Base-by-base conservation (phyloP, 2,329 filamentous ascomycete species). In the Talaromyces albobiverticillius region DNA sequence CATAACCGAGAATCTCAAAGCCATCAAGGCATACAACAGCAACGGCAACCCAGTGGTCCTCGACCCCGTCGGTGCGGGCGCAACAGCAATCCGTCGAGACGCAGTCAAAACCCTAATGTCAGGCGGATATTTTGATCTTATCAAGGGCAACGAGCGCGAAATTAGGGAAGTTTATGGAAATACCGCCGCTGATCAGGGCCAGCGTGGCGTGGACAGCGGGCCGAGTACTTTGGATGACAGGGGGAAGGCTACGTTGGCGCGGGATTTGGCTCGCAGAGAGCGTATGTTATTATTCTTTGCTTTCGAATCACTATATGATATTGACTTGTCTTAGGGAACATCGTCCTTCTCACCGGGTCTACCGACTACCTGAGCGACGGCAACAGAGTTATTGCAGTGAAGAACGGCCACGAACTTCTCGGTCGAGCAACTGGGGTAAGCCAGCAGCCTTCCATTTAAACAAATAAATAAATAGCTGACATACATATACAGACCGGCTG, bases 101-200 rank as follows among this genome's bases (percentile, higher is more conserved):
- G 88, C 90, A 0, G 83, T 93, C 25, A 83, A 84, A 55, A 79
- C 79, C 2, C 82, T 97, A 34, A 79, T 96, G 65, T 76, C 82
- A 0, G 80, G 78, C 2, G 91, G 90, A 36, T 89, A 89, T 69
- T 89, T 95, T 63, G 84, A 90, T 69, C 79, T 96, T 40, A 92
- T 97, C 72, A 97, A 97, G 69, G 93, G 93, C 46, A 97, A 97
- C 71, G 90, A 95, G 67, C 85, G 87, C 51, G 94, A 97, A 71
- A 91, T 97, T 57, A 78, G 82, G 46, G 85, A 88, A 2, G 84
- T 93, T 0, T 82, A 81, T 36, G 87, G 87, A 40, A 51, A 46
- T 10, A 45, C 50, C 10, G 76, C 80, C 41, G 72, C 67, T 22
- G 70, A 70, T 10, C 73, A 77, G 2, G 36, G 36, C 59, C 93